Percentiles rank a stretch among this genome's conserved stretches.
phyloP scores from a whole-genome alignment of 768 basidiomycete species.

The Psilocybe tampanensis region DNA sequence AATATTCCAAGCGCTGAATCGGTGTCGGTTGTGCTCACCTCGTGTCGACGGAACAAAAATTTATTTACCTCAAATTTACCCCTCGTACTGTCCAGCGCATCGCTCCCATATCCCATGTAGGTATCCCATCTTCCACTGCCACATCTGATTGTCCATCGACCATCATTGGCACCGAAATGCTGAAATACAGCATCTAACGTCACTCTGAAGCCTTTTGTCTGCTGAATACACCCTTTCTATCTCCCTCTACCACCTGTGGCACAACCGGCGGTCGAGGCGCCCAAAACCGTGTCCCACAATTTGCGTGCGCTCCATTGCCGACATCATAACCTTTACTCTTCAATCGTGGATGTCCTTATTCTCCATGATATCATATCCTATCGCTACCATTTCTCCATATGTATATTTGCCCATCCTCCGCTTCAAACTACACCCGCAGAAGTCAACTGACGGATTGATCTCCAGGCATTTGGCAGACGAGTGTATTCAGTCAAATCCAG shows the following conservation, averaged over 20 bases:
- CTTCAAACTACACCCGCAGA: background rate
- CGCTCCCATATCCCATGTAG: background rate
- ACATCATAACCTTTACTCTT: background rate
- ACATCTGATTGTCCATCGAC: background rate
- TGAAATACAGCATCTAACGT: background rate
- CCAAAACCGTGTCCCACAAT: background rate
- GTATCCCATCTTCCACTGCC: background rate
- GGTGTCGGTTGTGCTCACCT: background rate
- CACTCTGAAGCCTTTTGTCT: background rate
- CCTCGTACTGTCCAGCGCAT: background rate
- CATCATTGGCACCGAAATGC: background rate
- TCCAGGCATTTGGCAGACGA: background rate
- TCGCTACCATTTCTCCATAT: background rate
- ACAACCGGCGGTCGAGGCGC: slow-evolving; percentile 10
- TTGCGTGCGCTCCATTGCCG: background rate
- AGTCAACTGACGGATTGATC: background rate
- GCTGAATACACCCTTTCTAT: background rate
- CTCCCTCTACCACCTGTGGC: background rate
- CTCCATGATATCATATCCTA: background rate
- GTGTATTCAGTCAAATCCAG: background rate
- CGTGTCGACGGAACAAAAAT: background rate
- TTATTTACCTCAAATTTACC: background rate
- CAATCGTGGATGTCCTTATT: background rate
- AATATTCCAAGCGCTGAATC: background rate
- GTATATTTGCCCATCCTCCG: background rate